A percentile compares a stretch with the other conserved stretches of the same genome.
Conservation (phyloP, 2,329 filamentous ascomycete genomes). For the Colletotrichum australisinense region DNA sequence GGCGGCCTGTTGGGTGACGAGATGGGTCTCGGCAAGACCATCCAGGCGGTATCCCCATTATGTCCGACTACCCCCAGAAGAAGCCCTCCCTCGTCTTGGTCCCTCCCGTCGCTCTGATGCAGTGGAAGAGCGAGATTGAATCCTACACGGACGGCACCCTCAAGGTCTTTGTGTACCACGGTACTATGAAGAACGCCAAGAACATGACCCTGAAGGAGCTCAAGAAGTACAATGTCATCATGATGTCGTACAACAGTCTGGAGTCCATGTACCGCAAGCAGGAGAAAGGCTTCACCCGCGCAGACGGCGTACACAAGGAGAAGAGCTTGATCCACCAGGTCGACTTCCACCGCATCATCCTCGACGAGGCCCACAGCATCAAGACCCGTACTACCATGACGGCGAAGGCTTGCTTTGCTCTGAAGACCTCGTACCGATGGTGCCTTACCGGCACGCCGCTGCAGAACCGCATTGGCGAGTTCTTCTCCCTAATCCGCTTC, state of each 20-base stretch:
- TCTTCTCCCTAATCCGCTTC: conserved; percentile 94
- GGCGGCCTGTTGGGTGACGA: conserved; percentile 95
- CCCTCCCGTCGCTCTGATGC: conserved; percentile 93
- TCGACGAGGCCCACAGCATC: conserved; percentile 97
- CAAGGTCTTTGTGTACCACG: conserved; percentile 91
- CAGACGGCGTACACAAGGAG: conserved; percentile 84
- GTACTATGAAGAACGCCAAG: conserved; percentile 86
- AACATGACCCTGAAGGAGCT: conserved; percentile 79
- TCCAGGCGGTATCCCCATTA: conserved; percentile 95
- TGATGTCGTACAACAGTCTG: conserved; percentile 94
- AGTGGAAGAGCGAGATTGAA: conserved; percentile 88
- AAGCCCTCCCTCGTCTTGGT: conserved; percentile 86
- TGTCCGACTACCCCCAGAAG: conserved; percentile 93
- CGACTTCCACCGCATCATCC: conserved; percentile 88
- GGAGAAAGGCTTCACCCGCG: conserved; percentile 87
- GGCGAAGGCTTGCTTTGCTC: conserved; percentile 92
- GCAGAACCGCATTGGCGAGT: conserved; percentile 96
- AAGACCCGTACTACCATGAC: conserved; percentile 91
- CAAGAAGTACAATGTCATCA: conserved; percentile 89
- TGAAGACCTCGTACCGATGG: conserved; percentile 92
- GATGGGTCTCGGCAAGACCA: conserved; percentile 99
- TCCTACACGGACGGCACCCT: conserved; percentile 88
- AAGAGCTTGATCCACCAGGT: conserved; percentile 84
- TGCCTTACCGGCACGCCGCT: conserved; percentile 95
- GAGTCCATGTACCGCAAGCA: conserved; percentile 95